Base-by-base conservation (phyloP, 768 basidiomycete genomes). In the Cytidiella melzeri region DNA sequence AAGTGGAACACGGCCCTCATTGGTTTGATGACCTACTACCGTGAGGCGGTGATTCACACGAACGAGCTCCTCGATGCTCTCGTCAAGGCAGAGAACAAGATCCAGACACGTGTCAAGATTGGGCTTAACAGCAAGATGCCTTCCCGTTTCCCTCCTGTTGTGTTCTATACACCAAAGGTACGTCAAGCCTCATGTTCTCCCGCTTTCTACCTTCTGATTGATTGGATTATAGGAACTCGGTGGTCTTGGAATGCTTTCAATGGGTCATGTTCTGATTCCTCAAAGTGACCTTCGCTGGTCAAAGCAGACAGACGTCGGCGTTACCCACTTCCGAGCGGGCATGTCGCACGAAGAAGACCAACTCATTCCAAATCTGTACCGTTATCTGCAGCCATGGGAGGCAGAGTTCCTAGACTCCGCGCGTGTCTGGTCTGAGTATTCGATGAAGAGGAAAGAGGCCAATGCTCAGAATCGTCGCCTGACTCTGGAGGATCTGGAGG, bases 121-220 rank as follows among this genome's bases (percentile, higher is more conserved):
- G 96, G 95, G n/a, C 64, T 96, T 58, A 96, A 97, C 76, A 91
- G 88, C 67, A 96, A 98, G 73, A 98, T 99, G 96, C 96, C 96
- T 20, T 96, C 93, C 3, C 87, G 93, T 77, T 97, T 98, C 80
- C 95, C 96, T 49, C 87, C 95, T 10, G 88, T 91, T 13, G 88
- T 94, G 6, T 95, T 93, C 74, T 95, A 96, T 64, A 94, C 92
- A 5, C 94, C 92, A 0, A 97, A 97, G 75, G 81, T 83, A 50
- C 39, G 63, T 47, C 54, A 15, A 28, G 27, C 36, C 4, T 23
- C 43, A 13, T 9, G 28, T 40, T 20, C 4, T 24, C 18, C 39
- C 23, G 28, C 34, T 47, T 25, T 15, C 25, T 40, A 54, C 30
- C 36, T 51, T 12, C 42, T 45, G 5, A 42, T 34, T 47, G 9